phyloP scores from a whole-genome alignment of 192 early-diverging fungal species.

The Entomortierella beljakovae region DNA sequence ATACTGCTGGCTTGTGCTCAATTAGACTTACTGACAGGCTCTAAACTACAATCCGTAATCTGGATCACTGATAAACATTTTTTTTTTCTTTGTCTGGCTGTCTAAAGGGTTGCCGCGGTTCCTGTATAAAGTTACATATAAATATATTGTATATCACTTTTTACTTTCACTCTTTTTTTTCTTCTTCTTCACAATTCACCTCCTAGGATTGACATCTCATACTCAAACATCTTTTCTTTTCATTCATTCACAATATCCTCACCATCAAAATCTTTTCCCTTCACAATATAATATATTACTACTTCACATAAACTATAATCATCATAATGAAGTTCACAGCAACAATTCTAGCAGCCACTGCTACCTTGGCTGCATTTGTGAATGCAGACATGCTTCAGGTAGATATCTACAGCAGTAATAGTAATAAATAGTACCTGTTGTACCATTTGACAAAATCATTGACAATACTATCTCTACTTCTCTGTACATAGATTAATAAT shows the following conservation, averaged over 20 bases:
- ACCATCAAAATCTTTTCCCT: neutral
- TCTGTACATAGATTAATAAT: conserved; percentile 28
- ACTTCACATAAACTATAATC: neutral
- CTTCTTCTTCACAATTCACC: neutral
- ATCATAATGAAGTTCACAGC: conserved; percentile 46
- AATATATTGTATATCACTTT: neutral
- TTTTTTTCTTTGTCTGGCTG: too few relatives aligned
- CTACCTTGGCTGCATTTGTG: conserved; percentile 31
- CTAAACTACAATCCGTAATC: too few relatives aligned
- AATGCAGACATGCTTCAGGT: conserved; percentile 53
- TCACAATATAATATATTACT: neutral
- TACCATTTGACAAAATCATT: neutral
- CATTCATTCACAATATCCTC: too few relatives aligned
- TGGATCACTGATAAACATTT: too few relatives aligned
- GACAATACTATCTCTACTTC: neutral
- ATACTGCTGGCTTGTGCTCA: too few relatives aligned
- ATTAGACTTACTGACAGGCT: too few relatives aligned
- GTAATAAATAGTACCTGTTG: neutral
- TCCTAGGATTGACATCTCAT: neutral
- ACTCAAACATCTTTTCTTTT: neutral
- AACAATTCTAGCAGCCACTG: conserved; percentile 23
- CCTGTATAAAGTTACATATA: too few relatives aligned
- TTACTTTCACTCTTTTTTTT: neutral
- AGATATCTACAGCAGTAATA: conserved; percentile 3
- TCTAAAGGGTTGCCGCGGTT: too few relatives aligned